Evolutionary conservation across 805 yeast genomes (phyloP).

Genomic region (Dipodascus albidus): DNA sequence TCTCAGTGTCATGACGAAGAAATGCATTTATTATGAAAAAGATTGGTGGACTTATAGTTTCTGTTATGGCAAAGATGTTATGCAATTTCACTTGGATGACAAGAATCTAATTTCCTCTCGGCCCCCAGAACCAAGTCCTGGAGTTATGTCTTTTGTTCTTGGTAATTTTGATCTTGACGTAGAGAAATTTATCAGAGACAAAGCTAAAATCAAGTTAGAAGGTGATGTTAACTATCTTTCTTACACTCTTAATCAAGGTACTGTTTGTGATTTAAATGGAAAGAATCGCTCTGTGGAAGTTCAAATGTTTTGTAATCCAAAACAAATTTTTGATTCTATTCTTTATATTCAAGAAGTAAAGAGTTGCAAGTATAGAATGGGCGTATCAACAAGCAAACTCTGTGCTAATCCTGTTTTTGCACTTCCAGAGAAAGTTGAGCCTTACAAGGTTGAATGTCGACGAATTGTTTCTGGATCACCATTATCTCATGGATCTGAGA

Average conservation of each 20-base stretch:
- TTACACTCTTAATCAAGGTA: slow-evolving; percentile 38
- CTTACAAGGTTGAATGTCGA: neutral
- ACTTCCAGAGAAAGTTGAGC: slow-evolving; percentile 17
- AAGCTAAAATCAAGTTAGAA: slow-evolving; percentile 14
- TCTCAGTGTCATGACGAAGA: slow-evolving; percentile 8
- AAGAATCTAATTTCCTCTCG: neutral
- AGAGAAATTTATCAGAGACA: slow-evolving; percentile 5
- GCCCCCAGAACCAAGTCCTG: slow-evolving; percentile 15
- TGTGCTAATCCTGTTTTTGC: slow-evolving; percentile 32
- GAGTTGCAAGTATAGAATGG: slow-evolving; percentile 47
- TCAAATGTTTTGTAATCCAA: slow-evolving; percentile 43
- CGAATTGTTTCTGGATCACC: neutral
- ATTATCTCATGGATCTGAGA: neutral
- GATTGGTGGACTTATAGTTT: slow-evolving; percentile 47
- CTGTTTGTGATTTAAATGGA: slow-evolving; percentile 47
- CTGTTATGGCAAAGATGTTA: slow-evolving; percentile 37
- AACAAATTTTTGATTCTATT: slow-evolving; percentile 19
- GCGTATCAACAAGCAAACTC: slow-evolving; percentile 37
- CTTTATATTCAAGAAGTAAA: slow-evolving; percentile 38
- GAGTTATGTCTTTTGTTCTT: slow-evolving; percentile 22
- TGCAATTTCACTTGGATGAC: slow-evolving; percentile 33
- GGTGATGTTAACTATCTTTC: slow-evolving; percentile 20
- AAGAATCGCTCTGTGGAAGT: slow-evolving; percentile 42
- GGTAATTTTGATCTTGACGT: slow-evolving; percentile 14
- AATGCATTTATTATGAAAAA: slow-evolving; percentile 21